Evolutionary conservation across 2,329 filamentous ascomycete species (phyloP), one percentile per base, ranked within the genome.

Genomic region (Didymella pomorum): DNA sequence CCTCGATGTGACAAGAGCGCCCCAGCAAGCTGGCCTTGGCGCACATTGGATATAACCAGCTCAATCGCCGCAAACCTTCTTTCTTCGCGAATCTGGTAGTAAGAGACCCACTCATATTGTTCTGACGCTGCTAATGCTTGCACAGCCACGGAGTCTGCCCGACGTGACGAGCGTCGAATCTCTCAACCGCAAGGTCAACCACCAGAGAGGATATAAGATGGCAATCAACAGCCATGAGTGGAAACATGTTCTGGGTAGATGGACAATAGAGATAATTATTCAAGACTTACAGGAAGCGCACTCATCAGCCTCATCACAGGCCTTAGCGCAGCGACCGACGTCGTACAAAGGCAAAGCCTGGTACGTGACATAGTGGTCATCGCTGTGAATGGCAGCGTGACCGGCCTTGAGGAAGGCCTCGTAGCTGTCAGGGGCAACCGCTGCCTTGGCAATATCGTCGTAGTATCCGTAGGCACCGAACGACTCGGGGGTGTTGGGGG

Each of bases 271-370:
- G 29, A 20, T 3, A 2, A 20, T 16, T 5, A 29, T 12, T 23
- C 16, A 31, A 6, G 3, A 56, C 52, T 43, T 12, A 56, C 52
- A 56, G n/a, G 37, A 26, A 26, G 39, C 45, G 20, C 52, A 56
- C 16, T 8, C 35, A 26, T 35, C 25, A 18, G 21, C 1, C 0
- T 2, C 44, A 35, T 56, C 45, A 16, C 52, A 56, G 3, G 14
- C 16, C 8, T 11, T 28, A 10, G 45, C 45, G 33, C 52, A 49
- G 8, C 33, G 33, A 18, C 18, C 35, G 14, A 49, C 52, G 16
- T 49, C 39, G 18, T 56, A 56, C 45, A 4, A n/a, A 1, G 12
- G 10, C 21, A 56, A 5, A n/a, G 29, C 29, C 14, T 14, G 8
- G 41, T 44, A 56, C 21, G 46, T 50, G 18, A 56, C 1, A 11